Evolutionary conservation across 1,139 yeast species (phyloP).

Genomic region (Candida smagusa): DNA sequence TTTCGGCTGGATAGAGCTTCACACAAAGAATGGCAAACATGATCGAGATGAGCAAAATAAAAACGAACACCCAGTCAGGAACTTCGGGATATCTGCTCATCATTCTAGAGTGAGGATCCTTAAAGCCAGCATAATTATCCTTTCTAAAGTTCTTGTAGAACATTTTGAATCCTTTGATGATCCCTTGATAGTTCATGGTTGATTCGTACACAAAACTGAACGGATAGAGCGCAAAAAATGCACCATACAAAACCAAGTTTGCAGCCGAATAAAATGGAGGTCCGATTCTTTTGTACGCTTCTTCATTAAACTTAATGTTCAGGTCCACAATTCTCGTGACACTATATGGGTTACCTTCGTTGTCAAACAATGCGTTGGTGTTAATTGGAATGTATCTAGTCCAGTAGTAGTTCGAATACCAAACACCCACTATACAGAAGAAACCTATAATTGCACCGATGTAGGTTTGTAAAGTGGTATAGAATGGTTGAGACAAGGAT

Average conservation of each 20-base stretch:
- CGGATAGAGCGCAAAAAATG: conserved; percentile 15
- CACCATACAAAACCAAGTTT: conserved; percentile 13
- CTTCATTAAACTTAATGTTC: conserved; percentile 10
- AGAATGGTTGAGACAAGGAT: conserved; percentile 10
- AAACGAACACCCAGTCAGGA: conserved; percentile 20
- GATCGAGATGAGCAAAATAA: conserved; percentile 17
- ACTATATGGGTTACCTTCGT: conserved; percentile 12
- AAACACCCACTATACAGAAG: conserved; percentile 12
- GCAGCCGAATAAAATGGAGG: conserved; percentile 43
- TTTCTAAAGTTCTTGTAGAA: conserved; percentile 5
- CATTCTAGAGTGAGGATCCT: conserved; percentile 19
- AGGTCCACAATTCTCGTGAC: conserved; percentile 10
- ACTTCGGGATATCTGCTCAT: conserved; percentile 22
- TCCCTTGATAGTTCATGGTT: conserved; percentile 12
- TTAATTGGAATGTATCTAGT: conserved; percentile 15
- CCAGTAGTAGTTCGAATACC: conserved; percentile 14
- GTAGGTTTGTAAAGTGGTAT: conserved; percentile 8
- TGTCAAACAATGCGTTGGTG: conserved; percentile 10
- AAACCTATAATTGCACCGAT: conserved; percentile 12
- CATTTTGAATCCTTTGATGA: neutral
- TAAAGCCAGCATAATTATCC: conserved; percentile 14
- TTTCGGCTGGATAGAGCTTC: conserved; percentile 31
- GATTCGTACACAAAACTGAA: conserved; percentile 12
- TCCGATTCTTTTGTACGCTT: conserved; percentile 21
- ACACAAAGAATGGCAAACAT: conserved; percentile 24